A percentile compares a stretch with the other conserved stretches of the same genome.
phyloP scores from a whole-genome alignment of 345 rosid species.

The Euphorbia lathyris region DNA sequence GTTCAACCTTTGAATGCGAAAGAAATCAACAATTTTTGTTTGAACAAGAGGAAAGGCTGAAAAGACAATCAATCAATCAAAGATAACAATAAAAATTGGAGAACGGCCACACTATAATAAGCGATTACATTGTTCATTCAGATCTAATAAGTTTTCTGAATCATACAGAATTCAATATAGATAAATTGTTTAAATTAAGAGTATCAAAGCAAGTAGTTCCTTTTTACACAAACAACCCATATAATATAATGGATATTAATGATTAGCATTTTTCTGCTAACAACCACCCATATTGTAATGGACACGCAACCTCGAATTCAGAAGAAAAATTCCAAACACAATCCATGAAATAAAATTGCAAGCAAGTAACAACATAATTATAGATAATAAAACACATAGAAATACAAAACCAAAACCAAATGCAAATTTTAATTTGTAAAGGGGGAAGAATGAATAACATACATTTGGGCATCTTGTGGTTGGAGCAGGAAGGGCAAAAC shows the following conservation, averaged over 20 bases:
- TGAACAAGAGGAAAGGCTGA: constrained; percentile 34
- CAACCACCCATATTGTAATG: too few species aligned
- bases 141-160: too few species aligned
- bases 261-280: too few species aligned
- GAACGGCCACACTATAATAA: background rate
- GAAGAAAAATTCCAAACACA: background rate
- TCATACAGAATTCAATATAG: too few species aligned
- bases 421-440: too few species aligned
- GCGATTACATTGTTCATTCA: background rate
- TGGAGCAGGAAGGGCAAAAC: constrained; percentile 30
- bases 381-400: background rate
- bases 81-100: background rate
- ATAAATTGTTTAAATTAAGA: too few species aligned
- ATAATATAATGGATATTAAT: too few species aligned
- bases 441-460: background rate
- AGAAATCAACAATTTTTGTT: constrained; percentile 34
- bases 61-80: background rate
- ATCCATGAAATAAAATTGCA: background rate
- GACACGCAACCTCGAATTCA: background rate
- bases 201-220: too few species aligned
- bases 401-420: background rate
- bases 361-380: too few species aligned
- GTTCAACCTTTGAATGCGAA: constrained; percentile 23
- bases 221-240: background rate
- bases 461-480: constrained; percentile 17